These are phyloP conservation scores for Phtheirospermum japonicum DNA, from an alignment of 257 asterid species.

Conservation along the genomic window DNA sequence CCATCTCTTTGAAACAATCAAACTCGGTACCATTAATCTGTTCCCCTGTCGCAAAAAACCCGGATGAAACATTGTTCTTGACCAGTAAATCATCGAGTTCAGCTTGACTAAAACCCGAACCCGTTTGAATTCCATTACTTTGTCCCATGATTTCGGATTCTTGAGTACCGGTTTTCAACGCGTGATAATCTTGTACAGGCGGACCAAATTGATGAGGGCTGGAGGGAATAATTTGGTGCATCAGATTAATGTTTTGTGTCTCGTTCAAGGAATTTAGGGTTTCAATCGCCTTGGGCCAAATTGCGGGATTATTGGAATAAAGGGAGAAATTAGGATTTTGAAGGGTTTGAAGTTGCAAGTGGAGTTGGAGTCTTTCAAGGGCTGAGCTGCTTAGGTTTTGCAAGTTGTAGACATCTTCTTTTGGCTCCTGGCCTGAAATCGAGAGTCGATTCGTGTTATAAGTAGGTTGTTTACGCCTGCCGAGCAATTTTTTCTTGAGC, in stretches of 20 bases:
- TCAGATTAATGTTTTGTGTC: no score
- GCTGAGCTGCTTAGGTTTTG: no score
- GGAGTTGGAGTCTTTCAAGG: no score
- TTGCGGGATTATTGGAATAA: no score
- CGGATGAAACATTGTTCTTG: conserved; percentile 26
- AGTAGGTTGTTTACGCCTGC: conserved; percentile 62
- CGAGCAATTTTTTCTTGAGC: conserved; percentile 78
- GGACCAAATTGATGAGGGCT: conserved; percentile 15
- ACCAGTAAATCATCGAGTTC: conserved; percentile 55
- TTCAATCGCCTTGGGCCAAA: conserved; percentile 38
- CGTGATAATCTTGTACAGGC: no score
- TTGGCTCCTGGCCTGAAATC: not conserved
- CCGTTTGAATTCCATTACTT: conserved; percentile 25
- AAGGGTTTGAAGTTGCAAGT: no score
- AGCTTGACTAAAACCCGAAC: conserved; percentile 39
- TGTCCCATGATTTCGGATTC: conserved; percentile 21
- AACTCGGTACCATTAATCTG: no score
- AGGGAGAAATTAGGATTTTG: no score
- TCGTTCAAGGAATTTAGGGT: conserved; percentile 32
- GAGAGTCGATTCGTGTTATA: conserved; percentile 31
- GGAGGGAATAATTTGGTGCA: conserved; percentile 13
- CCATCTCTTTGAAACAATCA: conserved; percentile 41
- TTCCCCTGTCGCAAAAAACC: conserved; percentile 5
- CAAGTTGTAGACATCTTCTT: no score
- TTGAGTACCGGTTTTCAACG: not conserved